phyloP scores from a whole-genome alignment of 345 rosid genomes.

The Turritis glabra region DNA sequence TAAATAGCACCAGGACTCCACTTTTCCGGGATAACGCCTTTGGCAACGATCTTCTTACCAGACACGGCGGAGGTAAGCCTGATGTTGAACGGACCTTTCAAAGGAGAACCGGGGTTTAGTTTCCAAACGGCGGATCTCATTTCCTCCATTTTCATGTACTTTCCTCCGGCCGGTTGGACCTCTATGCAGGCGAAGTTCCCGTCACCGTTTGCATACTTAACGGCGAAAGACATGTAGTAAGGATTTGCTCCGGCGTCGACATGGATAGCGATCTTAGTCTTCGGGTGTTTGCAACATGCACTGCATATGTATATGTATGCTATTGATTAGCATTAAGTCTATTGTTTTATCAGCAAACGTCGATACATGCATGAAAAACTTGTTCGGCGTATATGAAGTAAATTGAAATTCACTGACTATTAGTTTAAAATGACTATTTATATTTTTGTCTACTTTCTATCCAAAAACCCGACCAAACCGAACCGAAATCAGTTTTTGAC shows the following conservation, averaged over 20 bases:
- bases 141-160: conserved; percentile 59
- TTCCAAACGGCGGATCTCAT: conserved; percentile 79
- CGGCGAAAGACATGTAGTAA: conserved; percentile 51
- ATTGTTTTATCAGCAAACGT: not conserved
- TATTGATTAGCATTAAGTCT: not conserved
- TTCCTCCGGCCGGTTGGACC: conserved; percentile 46
- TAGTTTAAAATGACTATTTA: not conserved
- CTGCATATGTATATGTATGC: conserved; percentile 35
- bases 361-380: not conserved
- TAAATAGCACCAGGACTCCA: conserved; percentile 67
- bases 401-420: not conserved
- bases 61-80: conserved; percentile 48
- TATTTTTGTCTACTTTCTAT: not conserved
- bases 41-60: conserved; percentile 40
- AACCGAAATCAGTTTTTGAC: not conserved
- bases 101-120: conserved; percentile 43
- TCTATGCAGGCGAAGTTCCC: conserved; percentile 53
- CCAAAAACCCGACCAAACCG: not conserved
- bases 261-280: conserved; percentile 44
- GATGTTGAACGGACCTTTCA: conserved; percentile 60
- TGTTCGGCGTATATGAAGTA: too few species aligned
- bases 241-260: conserved; percentile 69
- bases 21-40: conserved; percentile 53
- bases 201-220: conserved; percentile 60
- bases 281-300: conserved; percentile 56